These are phyloP conservation scores for Plectosphaerella cucumerina DNA, from an alignment of 2,329 filamentous ascomycete species.

Conservation along the genomic window DNA sequence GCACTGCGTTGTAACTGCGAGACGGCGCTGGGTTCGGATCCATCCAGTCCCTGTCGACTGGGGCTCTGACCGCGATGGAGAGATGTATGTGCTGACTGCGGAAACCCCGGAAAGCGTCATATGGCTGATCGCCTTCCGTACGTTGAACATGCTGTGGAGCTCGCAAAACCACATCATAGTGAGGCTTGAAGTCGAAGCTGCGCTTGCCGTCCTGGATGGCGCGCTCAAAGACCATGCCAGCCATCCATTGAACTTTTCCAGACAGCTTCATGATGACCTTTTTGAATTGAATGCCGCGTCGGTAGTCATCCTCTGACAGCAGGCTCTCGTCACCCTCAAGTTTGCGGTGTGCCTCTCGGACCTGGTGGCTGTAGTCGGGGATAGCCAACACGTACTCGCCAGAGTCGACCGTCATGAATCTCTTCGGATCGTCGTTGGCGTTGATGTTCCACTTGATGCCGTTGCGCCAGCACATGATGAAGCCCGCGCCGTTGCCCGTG, in stretches of 20 bases:
- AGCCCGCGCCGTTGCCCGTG: constrained; percentile 87
- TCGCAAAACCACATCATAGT: constrained; percentile 86
- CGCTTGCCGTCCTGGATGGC: constrained; percentile 68
- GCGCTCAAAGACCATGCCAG: constrained; percentile 87
- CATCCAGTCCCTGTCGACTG: constrained; percentile 81
- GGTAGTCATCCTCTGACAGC: constrained; percentile 59
- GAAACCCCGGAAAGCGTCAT: constrained; percentile 96
- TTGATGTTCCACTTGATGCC: constrained; percentile 87
- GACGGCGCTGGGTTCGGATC: constrained; percentile 71
- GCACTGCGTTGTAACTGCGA: constrained; percentile 92
- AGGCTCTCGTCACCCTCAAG: constrained; percentile 54
- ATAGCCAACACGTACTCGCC: constrained; percentile 93
- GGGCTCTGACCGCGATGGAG: constrained; percentile 85
- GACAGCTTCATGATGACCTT: constrained; percentile 99
- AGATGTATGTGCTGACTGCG: constrained; percentile 95
- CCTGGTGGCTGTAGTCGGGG: constrained; percentile 87
- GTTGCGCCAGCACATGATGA: constrained; percentile 98
- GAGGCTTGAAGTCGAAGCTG: constrained; percentile 84
- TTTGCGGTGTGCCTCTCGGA: constrained; percentile 57
- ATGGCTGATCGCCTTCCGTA: constrained; percentile 50
- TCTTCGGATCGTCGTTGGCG: constrained; percentile 78
- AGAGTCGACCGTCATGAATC: constrained; percentile 94
- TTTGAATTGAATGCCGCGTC: constrained; percentile 81
- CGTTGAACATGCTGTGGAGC: constrained; percentile 70
- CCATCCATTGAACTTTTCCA: constrained; percentile 89